phyloP scores from a whole-genome alignment of 306 rosid species.

The Vachellia pachyceras region DNA sequence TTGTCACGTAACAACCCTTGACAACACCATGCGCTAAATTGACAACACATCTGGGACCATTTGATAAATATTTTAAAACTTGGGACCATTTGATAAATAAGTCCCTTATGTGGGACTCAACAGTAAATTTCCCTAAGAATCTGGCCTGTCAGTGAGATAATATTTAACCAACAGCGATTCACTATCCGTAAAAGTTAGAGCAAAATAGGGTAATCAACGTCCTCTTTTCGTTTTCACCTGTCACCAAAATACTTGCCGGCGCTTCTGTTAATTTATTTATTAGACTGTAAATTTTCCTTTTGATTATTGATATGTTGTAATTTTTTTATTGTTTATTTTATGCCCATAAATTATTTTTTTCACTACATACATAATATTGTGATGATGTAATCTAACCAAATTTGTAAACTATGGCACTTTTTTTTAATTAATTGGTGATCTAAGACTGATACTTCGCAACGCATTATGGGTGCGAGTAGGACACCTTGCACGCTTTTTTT shows the following conservation, averaged over 20 bases:
- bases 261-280: not conserved
- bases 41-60: too few relatives aligned
- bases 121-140: too few relatives aligned
- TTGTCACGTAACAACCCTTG: too few relatives aligned
- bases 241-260: not conserved
- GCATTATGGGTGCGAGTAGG: too few relatives aligned
- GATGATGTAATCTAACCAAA: not conserved
- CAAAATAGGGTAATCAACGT: not conserved
- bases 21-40: too few relatives aligned
- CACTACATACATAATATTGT: not conserved
- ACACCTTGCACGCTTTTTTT: not conserved
- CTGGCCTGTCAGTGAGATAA: not conserved
- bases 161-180: not conserved
- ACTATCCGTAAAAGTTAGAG: slow-evolving; percentile 14
- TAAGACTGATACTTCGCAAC: too few relatives aligned
- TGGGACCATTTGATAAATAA: too few relatives aligned
- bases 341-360: not conserved
- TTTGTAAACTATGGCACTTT: not conserved
- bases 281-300: not conserved
- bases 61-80: too few relatives aligned
- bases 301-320: not conserved
- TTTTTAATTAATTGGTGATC: not conserved
- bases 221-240: not conserved
- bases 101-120: too few relatives aligned
- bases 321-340: not conserved